Base-by-base conservation (phyloP, 1,139 yeast genomes). In the Yamadazyma sp. region DNA sequence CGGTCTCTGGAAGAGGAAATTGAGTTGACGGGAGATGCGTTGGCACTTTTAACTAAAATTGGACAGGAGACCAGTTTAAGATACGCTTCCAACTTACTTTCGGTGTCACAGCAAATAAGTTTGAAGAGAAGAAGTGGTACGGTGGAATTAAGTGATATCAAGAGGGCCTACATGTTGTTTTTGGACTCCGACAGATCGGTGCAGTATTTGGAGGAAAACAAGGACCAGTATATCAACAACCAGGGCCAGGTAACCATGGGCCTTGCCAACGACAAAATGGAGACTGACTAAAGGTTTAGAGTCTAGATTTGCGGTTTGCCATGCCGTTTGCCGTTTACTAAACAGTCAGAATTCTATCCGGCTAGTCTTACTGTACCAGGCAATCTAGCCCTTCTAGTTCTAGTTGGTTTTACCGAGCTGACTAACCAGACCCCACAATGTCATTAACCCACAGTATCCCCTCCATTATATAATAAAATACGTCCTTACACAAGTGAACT, bases 1-100 rank as follows among this genome's bases (percentile, higher is more conserved):
- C 78, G 99, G 57, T 89, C 97, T n/a, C 85, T 82, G 52, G 98
- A 92, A 60, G 99, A 94, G 63, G 98, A 92, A 62, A 94, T 87
- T 33, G 96, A 88, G 51, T 70, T 92, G 48, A 66, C 81, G 18
- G 73, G 76, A 4, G 97, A 90, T 59, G 97, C 97, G 0, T 72
- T 92, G 49, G 95, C 88, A 33, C 72, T 92, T 52, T 77, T 94
- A 52, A 88, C 97, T 22, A 90, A 90, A 63, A 89, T 90, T 51
- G 97, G 97, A 11, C 77, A 78, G 49, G 97, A 94, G 59, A 87
- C 97, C 4, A 83, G 94, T 57, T 78, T 94, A 57, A 80, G 99
- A 57, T 94, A 94, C 61, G 94, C 97, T 11, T 74, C 96, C 27
- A 94, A 94, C 62, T 77, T 92, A 62, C 87, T 92, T 43, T 75